Evolutionary conservation across 2,329 filamentous ascomycete genomes (phyloP).

Genomic region (Penicillium sp.): DNA sequence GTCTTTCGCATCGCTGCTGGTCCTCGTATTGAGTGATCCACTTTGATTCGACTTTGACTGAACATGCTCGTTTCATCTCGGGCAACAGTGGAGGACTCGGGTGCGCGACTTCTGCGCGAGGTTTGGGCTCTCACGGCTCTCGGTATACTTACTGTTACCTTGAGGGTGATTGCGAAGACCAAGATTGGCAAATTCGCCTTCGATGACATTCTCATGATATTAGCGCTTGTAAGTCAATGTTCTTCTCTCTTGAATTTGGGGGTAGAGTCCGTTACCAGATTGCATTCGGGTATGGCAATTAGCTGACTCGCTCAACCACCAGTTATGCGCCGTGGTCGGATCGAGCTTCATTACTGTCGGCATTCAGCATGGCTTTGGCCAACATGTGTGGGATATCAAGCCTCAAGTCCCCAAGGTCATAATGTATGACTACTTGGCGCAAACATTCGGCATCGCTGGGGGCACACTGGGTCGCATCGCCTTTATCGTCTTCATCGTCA

Average conservation of each 20-base stretch:
- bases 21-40: not conserved
- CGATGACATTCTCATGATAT: conserved; percentile 28
- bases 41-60: not conserved
- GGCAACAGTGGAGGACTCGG: conserved; percentile 6
- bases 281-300: not conserved
- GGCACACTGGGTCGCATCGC: conserved; percentile 24
- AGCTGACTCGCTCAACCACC: not conserved
- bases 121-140: conserved; percentile 23
- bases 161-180: conserved; percentile 24
- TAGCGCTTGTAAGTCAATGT: conserved; percentile 22
- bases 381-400: conserved; percentile 10
- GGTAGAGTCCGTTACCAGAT: not conserved
- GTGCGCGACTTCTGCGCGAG: conserved; percentile 20
- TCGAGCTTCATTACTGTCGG: conserved; percentile 24
- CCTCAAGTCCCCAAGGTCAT: conserved; percentile 16
- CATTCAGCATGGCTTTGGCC: conserved; percentile 23
- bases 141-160: conserved; percentile 15
- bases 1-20: not conserved
- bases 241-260: not conserved
- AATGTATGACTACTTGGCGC: conserved; percentile 27
- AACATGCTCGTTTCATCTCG: conserved; percentile 13
- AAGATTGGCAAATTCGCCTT: conserved; percentile 22
- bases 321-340: conserved; percentile 23
- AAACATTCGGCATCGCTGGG: conserved; percentile 25
- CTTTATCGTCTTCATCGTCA: conserved; percentile 27